Evolutionary conservation across 2,329 filamentous ascomycete genomes (phyloP), one percentile per base, ranked within the genome.

Genomic region (Fusarium sp.): DNA sequence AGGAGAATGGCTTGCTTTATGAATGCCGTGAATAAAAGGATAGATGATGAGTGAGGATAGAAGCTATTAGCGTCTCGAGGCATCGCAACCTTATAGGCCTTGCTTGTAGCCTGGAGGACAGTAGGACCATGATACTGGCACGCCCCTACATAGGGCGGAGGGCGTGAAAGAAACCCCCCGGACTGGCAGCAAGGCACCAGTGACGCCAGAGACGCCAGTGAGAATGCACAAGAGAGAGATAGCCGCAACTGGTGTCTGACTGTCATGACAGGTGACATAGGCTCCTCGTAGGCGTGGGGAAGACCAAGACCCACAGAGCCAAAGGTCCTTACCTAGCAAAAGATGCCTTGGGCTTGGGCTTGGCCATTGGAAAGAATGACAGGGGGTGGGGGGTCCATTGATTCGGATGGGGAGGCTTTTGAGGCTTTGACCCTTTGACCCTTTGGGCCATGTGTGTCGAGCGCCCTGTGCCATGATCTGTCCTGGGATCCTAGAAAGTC

Each of bases 1-100:
- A 45, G 59, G 65, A 66, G 59, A 67, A 62, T 50, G 50, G 58
- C 66, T 61, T 69, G 68, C 70, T 70, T 57, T 62, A 66, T 74
- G 59, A 70, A 66, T 66, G 54, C 34, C 60, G 20, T 64, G 73
- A 74, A 76, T 68, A 67, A 70, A 76, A 56, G 70, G 65, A 75
- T 52, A 75, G 65, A 73, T 68, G 64, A 75, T 68, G 69, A 77
- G 75, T 68, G 69, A 77, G 75, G 63, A 77, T 77, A 80, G 45
- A 76, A 72, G 80, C 69, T 75, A 74, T 74, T 76, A 72, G 62
- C 65, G 70, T 81, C 81, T 61, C 72, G 85, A 85, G 86, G 80
- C 82, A 88, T 88, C 84, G 84, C 79, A 87, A 85, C 87, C 87
- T 89, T 89, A 89, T 89, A 89, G 74, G 66, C 74, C 71, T 62